These are phyloP conservation scores for Leccinum olivaceopallidum DNA, from an alignment of 768 basidiomycete species.

Conservation along the genomic window DNA sequence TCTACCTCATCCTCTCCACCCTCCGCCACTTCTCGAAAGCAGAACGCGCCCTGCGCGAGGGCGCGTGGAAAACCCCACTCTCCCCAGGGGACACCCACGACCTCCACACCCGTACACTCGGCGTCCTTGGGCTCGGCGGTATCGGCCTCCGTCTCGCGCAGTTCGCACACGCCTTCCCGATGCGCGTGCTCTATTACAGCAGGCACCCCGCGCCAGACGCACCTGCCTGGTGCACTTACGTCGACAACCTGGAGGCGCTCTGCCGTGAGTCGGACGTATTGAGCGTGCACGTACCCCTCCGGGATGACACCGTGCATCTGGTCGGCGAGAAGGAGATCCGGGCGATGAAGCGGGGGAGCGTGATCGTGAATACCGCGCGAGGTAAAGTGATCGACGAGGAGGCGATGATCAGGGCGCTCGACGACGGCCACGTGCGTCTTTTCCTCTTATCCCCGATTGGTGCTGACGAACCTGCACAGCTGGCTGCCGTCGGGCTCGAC, in stretches of 20 bases:
- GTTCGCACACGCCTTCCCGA: constrained; percentile 77
- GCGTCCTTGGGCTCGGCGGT: constrained; percentile 75
- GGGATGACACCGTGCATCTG: constrained; percentile 67
- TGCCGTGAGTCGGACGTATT: constrained; percentile 76
- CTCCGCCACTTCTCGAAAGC: constrained; percentile 70
- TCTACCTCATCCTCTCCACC: constrained; percentile 80
- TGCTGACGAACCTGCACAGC: not conserved
- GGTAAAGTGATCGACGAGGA: constrained; percentile 89
- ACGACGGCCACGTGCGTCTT: constrained; percentile 79
- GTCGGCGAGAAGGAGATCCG: constrained; percentile 78
- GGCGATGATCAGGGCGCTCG: constrained; percentile 81
- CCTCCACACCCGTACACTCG: constrained; percentile 66
- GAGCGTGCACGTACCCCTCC: constrained; percentile 83
- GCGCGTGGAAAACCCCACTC: constrained; percentile 61
- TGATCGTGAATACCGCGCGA: constrained; percentile 88
- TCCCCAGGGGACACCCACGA: constrained; percentile 56
- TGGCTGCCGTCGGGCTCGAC: constrained; percentile 66
- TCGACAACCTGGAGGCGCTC: constrained; percentile 61
- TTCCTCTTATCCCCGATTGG: not conserved
- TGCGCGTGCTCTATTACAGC: constrained; percentile 86
- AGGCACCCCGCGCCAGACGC: constrained; percentile 56
- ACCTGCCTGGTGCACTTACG: constrained; percentile 78
- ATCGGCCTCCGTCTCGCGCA: constrained; percentile 73
- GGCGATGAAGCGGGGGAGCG: constrained; percentile 71
- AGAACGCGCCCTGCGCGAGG: constrained; percentile 51